Conservation (phyloP, 2,329 filamentous ascomycete species). For the Chrysoporthe austroafricana region DNA sequence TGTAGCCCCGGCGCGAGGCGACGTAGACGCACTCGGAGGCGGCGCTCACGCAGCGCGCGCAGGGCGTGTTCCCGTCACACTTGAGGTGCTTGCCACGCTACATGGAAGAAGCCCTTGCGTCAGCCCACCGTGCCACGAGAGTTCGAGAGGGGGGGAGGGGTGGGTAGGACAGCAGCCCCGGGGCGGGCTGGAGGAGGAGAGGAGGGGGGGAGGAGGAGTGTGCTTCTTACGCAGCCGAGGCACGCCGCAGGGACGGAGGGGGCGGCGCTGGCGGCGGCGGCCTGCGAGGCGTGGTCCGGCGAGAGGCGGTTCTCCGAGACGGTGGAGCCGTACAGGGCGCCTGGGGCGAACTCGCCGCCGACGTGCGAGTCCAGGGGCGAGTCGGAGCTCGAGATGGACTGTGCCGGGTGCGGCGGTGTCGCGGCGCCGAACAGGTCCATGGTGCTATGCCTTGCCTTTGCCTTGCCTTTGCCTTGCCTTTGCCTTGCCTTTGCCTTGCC, state of each 20-base stretch:
- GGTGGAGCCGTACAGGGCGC: constrained; percentile 33
- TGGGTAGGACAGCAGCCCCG: neutral
- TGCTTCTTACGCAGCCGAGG: constrained; percentile 53
- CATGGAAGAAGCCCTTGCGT: constrained; percentile 1
- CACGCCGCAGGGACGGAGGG: constrained; percentile 55
- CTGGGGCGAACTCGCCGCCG: constrained; percentile 22
- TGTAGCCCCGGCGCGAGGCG: constrained; percentile 75
- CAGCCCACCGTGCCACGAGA: constrained; percentile 15
- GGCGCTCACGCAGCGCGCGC: constrained; percentile 62
- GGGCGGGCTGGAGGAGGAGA: neutral
- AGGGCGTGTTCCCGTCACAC: constrained; percentile 73
- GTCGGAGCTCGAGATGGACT: constrained; percentile 20
- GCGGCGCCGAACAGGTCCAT: constrained; percentile 25
- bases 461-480: neutral
- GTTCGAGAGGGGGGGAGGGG: neutral
- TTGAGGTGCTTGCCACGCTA: constrained; percentile 72
- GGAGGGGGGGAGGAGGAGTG: constrained; percentile 26
- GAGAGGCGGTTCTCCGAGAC: constrained; percentile 26
- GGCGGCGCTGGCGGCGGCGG: constrained; percentile 9
- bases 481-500: neutral
- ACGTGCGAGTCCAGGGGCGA: constrained; percentile 27
- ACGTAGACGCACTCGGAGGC: constrained; percentile 71
- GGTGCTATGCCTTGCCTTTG: neutral
- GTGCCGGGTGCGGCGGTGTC: constrained; percentile 14
- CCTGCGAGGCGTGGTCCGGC: constrained; percentile 18